Percentiles rank a stretch among this genome's conserved stretches.
Evolutionary conservation across 805 yeast species (phyloP).

Genomic region (Metschnikowia drakensbergensis): DNA sequence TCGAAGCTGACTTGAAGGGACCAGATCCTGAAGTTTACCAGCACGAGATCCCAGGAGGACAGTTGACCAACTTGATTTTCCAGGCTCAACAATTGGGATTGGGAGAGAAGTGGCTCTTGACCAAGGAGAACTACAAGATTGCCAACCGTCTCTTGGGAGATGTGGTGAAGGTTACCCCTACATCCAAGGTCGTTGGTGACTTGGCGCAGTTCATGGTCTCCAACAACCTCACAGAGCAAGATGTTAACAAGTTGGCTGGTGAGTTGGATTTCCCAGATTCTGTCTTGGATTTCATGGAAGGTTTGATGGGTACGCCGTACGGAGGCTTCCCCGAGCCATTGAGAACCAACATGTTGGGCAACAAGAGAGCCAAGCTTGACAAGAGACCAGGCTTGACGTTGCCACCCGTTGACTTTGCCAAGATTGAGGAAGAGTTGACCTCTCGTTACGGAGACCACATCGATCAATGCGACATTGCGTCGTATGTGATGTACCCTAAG

Average conservation of each 20-base stretch:
- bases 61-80: slow-evolving; percentile 94
- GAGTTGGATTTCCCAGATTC: slow-evolving; percentile 98
- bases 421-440: slow-evolving; percentile 67
- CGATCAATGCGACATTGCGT: slow-evolving; percentile 86
- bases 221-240: slow-evolving; percentile 81
- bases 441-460: slow-evolving; percentile 71
- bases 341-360: slow-evolving; percentile 84
- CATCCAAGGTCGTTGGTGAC: slow-evolving; percentile 99
- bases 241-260: slow-evolving; percentile 80
- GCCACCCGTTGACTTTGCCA: slow-evolving; percentile 75
- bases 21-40: slow-evolving; percentile 99
- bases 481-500: slow-evolving; percentile 97
- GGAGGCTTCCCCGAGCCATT: slow-evolving; percentile 99
- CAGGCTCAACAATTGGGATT: slow-evolving; percentile 99
- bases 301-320: slow-evolving; percentile 98
- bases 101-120: slow-evolving; percentile 94
- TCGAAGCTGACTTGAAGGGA: slow-evolving; percentile 98
- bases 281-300: slow-evolving; percentile 97
- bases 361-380: slow-evolving; percentile 87
- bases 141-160: slow-evolving; percentile 94
- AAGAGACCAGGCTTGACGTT: slow-evolving; percentile 90
- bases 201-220: slow-evolving; percentile 99
- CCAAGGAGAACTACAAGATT: slow-evolving; percentile 88
- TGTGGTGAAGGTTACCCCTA: slow-evolving; percentile 97
- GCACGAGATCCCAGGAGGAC: slow-evolving; percentile 99